A percentile compares a stretch with the other conserved stretches of the same genome.
Evolutionary conservation across 768 basidiomycete genomes (phyloP).

Genomic region (Suillus luteus): DNA sequence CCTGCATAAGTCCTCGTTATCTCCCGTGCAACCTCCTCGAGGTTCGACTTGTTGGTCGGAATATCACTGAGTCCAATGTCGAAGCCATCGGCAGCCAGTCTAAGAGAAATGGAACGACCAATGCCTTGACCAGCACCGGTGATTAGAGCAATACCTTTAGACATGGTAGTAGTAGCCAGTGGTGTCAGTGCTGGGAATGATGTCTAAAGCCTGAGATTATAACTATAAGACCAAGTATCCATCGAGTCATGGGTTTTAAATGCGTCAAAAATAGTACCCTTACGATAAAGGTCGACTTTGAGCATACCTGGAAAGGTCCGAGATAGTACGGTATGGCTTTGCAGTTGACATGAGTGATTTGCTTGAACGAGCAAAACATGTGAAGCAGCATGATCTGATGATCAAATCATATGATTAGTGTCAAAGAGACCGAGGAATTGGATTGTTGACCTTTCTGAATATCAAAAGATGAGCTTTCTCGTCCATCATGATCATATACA

Average conservation of each 20-base stretch:
- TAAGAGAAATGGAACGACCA: conserved; percentile 35
- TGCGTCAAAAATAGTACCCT: background rate
- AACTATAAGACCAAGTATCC: background rate
- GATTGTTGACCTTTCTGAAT: background rate
- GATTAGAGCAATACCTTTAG: conserved; percentile 35
- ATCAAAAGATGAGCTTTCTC: background rate
- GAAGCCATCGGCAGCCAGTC: conserved; percentile 35
- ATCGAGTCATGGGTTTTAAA: background rate
- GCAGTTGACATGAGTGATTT: background rate
- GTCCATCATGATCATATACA: background rate
- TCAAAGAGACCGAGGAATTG: background rate
- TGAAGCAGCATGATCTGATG: background rate
- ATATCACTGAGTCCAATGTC: conserved; percentile 36
- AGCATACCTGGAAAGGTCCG: background rate
- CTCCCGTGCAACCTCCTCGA: conserved; percentile 28
- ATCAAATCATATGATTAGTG: background rate
- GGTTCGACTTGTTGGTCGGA: conserved; percentile 21
- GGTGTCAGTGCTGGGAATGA: background rate
- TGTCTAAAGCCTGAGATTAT: background rate
- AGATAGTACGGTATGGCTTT: background rate
- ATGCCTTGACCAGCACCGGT: conserved; percentile 36
- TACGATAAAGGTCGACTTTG: background rate
- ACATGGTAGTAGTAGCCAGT: conserved; percentile 1
- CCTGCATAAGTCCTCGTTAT: conserved; percentile 30
- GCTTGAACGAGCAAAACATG: background rate